Conservation (phyloP, 257 asterid species). For the Gentiana dahurica region DNA sequence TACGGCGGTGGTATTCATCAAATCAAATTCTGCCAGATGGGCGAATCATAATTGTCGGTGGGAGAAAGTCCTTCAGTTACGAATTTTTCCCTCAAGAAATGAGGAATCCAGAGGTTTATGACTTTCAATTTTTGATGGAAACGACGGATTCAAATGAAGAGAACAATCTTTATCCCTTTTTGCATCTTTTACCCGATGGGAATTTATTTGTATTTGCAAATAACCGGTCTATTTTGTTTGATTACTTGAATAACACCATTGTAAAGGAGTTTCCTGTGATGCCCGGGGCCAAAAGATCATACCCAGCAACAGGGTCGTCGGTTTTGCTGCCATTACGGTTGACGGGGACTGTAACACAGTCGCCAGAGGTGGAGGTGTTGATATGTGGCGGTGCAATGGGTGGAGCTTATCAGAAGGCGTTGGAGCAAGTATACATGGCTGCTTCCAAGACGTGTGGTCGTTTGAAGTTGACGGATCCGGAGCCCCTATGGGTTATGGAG, state of each 20-base stretch:
- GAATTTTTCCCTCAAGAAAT: constrained; percentile 54
- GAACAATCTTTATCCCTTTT: constrained; percentile 81
- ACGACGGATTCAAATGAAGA: constrained; percentile 64
- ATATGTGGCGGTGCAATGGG: constrained; percentile 76
- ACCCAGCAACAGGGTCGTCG: constrained; percentile 82
- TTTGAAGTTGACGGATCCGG: constrained; percentile 42
- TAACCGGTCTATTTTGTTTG: constrained; percentile 36
- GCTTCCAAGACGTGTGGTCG: constrained; percentile 65
- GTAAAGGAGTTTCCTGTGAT: constrained; percentile 47
- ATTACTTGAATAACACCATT: constrained; percentile 34
- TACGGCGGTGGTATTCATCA: constrained; percentile 67
- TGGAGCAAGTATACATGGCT: constrained; percentile 13
- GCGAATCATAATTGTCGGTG: constrained; percentile 63
- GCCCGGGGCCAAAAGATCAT: constrained; percentile 58
- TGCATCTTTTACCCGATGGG: constrained; percentile 69
- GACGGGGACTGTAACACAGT: neutral
- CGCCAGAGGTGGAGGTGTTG: constrained; percentile 51
- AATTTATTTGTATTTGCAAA: constrained; percentile 74
- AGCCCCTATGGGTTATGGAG: constrained; percentile 70
- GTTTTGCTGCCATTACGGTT: constrained; percentile 56
- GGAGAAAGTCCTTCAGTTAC: constrained; percentile 57
- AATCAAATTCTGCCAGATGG: constrained; percentile 70
- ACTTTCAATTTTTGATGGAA: constrained; percentile 40
- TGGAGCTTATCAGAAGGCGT: constrained; percentile 45
- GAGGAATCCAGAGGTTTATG: neutral